phyloP scores from a whole-genome alignment of 805 yeast genomes.

The Candida easanensis region DNA sequence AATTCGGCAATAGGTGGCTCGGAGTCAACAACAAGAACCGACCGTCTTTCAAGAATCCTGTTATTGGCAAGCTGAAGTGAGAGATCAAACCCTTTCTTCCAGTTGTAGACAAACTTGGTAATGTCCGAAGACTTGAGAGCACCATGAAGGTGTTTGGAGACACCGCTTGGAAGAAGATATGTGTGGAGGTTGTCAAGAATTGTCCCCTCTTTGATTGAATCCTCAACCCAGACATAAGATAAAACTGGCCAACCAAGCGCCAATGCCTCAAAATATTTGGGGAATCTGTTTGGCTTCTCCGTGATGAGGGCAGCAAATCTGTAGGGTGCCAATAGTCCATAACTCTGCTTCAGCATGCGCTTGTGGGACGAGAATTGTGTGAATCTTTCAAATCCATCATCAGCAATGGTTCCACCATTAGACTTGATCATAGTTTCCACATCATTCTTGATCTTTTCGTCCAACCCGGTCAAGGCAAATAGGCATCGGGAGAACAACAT shows the following conservation, averaged over 20 bases:
- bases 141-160: constrained; percentile 41
- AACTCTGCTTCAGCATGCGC: constrained; percentile 7
- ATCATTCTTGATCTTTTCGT: constrained; percentile 28
- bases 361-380: constrained; percentile 3
- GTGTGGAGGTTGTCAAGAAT: constrained; percentile 29
- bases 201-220: constrained; percentile 36
- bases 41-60: constrained; percentile 17
- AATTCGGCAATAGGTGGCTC: constrained; percentile 35
- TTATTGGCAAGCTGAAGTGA: constrained; percentile 43
- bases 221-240: constrained; percentile 53
- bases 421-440: constrained; percentile 34
- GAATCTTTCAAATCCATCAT: constrained; percentile 31
- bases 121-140: constrained; percentile 50
- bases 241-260: constrained; percentile 87
- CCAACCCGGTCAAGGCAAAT: constrained; percentile 38
- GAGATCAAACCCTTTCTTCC: constrained; percentile 31
- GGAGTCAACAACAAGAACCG: constrained; percentile 19
- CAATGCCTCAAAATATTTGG: constrained; percentile 72
- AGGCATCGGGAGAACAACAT: constrained; percentile 29
- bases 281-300: constrained; percentile 55
- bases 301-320: constrained; percentile 62
- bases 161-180: constrained; percentile 73
- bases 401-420: constrained; percentile 43
- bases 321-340: constrained; percentile 20
- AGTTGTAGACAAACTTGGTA: constrained; percentile 39